Conservation (phyloP, 345 rosid genomes). For the Theobroma cacao region DNA sequence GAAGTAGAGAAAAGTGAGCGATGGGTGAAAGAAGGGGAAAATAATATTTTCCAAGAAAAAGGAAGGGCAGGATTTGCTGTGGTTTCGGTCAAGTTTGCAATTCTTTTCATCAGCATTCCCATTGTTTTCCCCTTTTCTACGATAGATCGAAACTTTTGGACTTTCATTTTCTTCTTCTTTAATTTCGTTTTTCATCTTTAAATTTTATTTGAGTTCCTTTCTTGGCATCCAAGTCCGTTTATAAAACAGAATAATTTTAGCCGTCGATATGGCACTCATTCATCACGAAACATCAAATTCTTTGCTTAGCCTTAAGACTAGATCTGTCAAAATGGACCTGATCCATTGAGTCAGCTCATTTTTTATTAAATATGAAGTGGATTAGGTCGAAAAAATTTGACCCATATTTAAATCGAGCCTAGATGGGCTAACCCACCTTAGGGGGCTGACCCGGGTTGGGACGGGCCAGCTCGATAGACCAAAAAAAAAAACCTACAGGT, state of each 20-base stretch:
- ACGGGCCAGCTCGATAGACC: too few relatives aligned
- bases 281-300: neutral
- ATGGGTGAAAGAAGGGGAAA: neutral
- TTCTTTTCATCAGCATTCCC: constrained; percentile 8
- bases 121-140: neutral
- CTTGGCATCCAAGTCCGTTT: constrained; percentile 24
- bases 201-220: neutral
- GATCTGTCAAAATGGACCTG: too few relatives aligned
- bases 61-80: neutral
- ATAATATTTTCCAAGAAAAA: constrained; percentile 5
- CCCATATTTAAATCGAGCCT: too few relatives aligned
- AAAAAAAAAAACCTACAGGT: too few relatives aligned
- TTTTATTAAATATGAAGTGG: too few relatives aligned
- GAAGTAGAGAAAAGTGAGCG: constrained; percentile 20
- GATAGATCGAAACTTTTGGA: neutral
- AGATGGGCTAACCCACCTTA: too few relatives aligned
- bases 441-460: too few relatives aligned
- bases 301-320: too few relatives aligned
- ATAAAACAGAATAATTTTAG: neutral
- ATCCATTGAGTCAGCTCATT: too few relatives aligned
- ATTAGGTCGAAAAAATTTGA: too few relatives aligned
- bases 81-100: neutral
- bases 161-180: neutral
- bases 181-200: neutral
- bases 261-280: neutral